Base-by-base conservation (phyloP, 352 stramenopile species). In the Phytophthora palmivora region DNA sequence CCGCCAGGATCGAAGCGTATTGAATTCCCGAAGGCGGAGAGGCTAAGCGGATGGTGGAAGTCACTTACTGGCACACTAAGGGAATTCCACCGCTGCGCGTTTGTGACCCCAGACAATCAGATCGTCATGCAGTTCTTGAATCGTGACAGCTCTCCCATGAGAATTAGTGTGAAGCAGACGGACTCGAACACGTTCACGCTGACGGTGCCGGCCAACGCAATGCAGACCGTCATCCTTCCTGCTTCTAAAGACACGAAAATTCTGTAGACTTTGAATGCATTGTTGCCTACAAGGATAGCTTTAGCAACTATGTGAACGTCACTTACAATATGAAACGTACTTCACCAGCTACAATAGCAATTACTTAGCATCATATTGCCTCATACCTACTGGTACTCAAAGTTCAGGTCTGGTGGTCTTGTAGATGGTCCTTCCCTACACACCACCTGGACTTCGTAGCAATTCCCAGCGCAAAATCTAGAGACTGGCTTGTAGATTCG, bases 1-100 rank as follows among this genome's bases (percentile, higher is more conserved):
- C 67, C 74, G 9, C 63, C 76, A 0, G 70, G 58, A 12, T 82
- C 82, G 4, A 65, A 71, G 54, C 80, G 82, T 32, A 66, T 89
- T 6, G 59, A 70, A 18, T 37, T 79, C 33, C 36, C 51, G 2
- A 71, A 67, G 49, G 76, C 74, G 12, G 53, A 67, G 19, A 55
- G 36, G 24, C 45, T 82, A 8, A 43, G 22, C 41, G n/a, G n/a
- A n/a, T n/a, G n/a, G n/a, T n/a, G n/a, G n/a, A n/a, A n/a, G n/a
- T n/a, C n/a, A n/a, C n/a, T n/a, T n/a, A n/a, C n/a, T n/a, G n/a
- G n/a, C n/a, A n/a, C n/a, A n/a, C n/a, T n/a, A n/a, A n/a, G n/a
- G n/a, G 65, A 76, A 16, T 69, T 80, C 26, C 63, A 83, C 41
- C 54, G 50, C 33, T 63, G 67, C 34, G 71, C 74, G 15, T 79